Conservation (phyloP, 208 protist genomes). For the Acanthamoeba castellanii region DNA sequence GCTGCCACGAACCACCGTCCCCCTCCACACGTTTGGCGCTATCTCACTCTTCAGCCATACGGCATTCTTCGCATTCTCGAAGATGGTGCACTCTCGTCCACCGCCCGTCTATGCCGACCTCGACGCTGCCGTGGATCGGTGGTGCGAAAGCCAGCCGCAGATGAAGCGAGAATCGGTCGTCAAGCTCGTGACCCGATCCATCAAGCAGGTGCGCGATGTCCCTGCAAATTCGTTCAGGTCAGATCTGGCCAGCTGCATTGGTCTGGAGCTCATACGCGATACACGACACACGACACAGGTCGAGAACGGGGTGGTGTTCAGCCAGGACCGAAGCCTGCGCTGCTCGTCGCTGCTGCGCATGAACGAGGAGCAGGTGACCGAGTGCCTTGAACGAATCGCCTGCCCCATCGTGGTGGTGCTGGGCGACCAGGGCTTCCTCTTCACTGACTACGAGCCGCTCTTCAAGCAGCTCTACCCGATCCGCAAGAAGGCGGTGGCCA, state of each 20-base stretch:
- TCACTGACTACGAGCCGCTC: conserved; percentile 2
- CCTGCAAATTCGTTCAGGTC: too few relatives aligned
- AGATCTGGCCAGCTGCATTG: neutral
- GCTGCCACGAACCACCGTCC: neutral
- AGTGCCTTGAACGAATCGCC: neutral
- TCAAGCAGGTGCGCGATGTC: neutral
- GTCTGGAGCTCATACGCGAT: neutral
- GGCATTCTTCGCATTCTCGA: neutral
- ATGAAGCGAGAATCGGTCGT: conserved; percentile 3
- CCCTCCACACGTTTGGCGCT: neutral
- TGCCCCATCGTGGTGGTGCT: conserved; percentile 12
- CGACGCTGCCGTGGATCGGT: conserved; percentile 26
- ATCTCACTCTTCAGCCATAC: neutral
- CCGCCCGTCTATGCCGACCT: conserved; percentile 12
- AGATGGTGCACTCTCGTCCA: neutral
- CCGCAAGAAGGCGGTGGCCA: neutral
- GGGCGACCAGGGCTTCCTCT: conserved; percentile 42
- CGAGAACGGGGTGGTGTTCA: conserved; percentile 30
- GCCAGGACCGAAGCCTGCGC: neutral
- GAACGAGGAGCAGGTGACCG: neutral
- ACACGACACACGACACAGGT: neutral
- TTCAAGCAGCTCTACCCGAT: conserved; percentile 56
- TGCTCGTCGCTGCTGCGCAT: neutral
- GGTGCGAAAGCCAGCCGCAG: conserved; percentile 1
- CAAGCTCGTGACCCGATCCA: conserved; percentile 7